phyloP scores from a whole-genome alignment of 2,329 filamentous ascomycete genomes.

The Neoarthrinium moseri region DNA sequence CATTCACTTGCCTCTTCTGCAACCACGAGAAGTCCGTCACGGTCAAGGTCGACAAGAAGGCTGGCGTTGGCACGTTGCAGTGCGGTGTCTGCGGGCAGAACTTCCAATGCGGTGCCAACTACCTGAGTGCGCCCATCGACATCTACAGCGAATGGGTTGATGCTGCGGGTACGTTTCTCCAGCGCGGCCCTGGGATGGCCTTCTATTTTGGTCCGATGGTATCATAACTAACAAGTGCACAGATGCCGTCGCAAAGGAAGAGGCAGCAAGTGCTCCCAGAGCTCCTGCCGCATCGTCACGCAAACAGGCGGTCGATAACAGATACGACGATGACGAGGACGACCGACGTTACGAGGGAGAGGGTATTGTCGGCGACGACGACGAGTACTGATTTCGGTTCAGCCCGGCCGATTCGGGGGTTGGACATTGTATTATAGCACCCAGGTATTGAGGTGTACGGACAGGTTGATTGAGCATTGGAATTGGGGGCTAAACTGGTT shows the following conservation, averaged over 20 bases:
- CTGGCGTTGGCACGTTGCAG: slow-evolving; percentile 77
- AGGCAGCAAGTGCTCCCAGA: slow-evolving; percentile 15
- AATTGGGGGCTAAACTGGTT: too few relatives aligned
- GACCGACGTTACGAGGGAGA: slow-evolving; percentile 52
- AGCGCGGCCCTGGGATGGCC: not conserved
- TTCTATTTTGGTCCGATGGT: not conserved
- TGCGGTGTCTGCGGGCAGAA: slow-evolving; percentile 94
- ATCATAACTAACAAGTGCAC: slow-evolving; percentile 14
- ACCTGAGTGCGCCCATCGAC: slow-evolving; percentile 87
- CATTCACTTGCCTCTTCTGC: slow-evolving; percentile 97
- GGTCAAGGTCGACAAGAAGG: slow-evolving; percentile 92
- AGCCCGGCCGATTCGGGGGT: too few relatives aligned
- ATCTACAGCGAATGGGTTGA: slow-evolving; percentile 99
- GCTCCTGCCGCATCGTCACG: slow-evolving; percentile 11
- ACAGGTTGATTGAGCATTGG: too few relatives aligned
- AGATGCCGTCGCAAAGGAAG: slow-evolving; percentile 52
- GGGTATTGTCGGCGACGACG: slow-evolving; percentile 52
- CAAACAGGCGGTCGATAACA: slow-evolving; percentile 17
- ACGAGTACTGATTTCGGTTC: slow-evolving; percentile 55
- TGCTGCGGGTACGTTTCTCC: slow-evolving; percentile 56
- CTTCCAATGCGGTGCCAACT: slow-evolving; percentile 92
- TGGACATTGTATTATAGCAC: too few relatives aligned
- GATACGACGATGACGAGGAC: slow-evolving; percentile 47
- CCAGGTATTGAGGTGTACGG: too few relatives aligned
- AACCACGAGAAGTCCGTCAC: slow-evolving; percentile 93